Evolutionary conservation across 1,284 basidiomycete species (phyloP).

Genomic region (Tilletia caries): DNA sequence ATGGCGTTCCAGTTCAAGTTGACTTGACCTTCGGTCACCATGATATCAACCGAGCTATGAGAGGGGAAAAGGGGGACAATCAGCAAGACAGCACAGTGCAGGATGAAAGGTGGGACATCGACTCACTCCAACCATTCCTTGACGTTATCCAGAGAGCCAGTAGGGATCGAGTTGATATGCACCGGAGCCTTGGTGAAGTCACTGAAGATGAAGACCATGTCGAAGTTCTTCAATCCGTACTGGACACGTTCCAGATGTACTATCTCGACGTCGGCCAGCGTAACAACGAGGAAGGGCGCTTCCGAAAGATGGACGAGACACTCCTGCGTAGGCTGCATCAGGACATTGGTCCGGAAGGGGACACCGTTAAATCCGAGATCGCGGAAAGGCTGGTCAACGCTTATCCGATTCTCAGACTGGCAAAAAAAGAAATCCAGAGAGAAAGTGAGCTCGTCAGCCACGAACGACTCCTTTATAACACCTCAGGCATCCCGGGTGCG

Average conservation of each 20-base stretch:
- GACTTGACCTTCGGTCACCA: slow-evolving; percentile 91
- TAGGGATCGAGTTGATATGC: slow-evolving; percentile 56
- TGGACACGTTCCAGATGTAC: slow-evolving; percentile 96
- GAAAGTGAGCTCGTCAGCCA: neutral
- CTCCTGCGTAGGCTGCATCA: slow-evolving; percentile 92
- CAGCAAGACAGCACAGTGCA: neutral
- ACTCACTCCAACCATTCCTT: slow-evolving; percentile 74
- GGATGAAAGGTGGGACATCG: neutral
- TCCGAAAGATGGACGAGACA: slow-evolving; percentile 94
- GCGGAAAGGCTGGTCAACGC: slow-evolving; percentile 93
- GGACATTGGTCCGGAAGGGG: slow-evolving; percentile 88
- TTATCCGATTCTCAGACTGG: slow-evolving; percentile 67
- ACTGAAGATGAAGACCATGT: slow-evolving; percentile 92
- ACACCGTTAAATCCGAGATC: slow-evolving; percentile 97
- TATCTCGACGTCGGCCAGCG: slow-evolving; percentile 89
- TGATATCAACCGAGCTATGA: slow-evolving; percentile 70
- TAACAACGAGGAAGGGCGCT: slow-evolving; percentile 92
- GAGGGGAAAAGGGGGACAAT: slow-evolving; percentile 56
- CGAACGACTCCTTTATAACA: too few relatives aligned
- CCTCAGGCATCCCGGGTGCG: neutral
- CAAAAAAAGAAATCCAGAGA: neutral
- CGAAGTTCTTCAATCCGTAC: slow-evolving; percentile 94
- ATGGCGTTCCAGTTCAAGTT: slow-evolving; percentile 98
- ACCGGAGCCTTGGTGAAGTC: slow-evolving; percentile 89
- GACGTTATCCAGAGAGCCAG: slow-evolving; percentile 44